Evolutionary conservation across 129 eudicot genomes (phyloP), one percentile per base, ranked within the genome.

Genomic region (Flaveria sonorensis): DNA sequence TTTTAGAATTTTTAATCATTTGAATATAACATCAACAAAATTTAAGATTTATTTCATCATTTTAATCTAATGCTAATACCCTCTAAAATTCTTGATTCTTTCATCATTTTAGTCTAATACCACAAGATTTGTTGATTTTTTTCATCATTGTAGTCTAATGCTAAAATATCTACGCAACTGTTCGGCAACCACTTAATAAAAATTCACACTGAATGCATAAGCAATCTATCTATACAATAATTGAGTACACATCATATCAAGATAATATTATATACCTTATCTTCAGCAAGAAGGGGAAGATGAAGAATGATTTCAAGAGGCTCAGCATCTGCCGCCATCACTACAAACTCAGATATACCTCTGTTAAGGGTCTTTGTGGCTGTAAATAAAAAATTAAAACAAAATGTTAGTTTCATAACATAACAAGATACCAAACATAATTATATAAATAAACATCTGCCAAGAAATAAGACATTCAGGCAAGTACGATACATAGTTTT

Each of bases 201-300:
- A 30, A 30, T 12, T 15, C 11, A 6, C 69, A 14, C 21, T 28
- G 43, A 15, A 63, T 30, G 67, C 19, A 63, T 30, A 28, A 16
- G 21, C 39, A 15, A 30, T 6, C 45, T 63, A 63, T 10, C 28
- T 43, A 1, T 47, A 19, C 16, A 0, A 68, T 42, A 68, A 70
- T 10, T 7, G 60, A 47, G 24, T 48, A 70, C 20, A 23, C 7
- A 48, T 70, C 13, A 28, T 23, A 48, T n/a, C 6, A 60, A 42
- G 36, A 68, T 23, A 2, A 7, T 6, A 18, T 47, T 32, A 65
- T 42, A 74, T 81, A 89, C 96, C 96, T 89, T 89, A 40, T 89
- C 96, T 79, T 89, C 96, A 53, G 96, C 96, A 50, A 89, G 92
- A 56, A 89, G 89, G 24, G 96, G 96, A 81, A 89, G 92, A 77